Evolutionary conservation across 2,329 filamentous ascomycete genomes (phyloP).

Genomic region (Seiridium cupressi): DNA sequence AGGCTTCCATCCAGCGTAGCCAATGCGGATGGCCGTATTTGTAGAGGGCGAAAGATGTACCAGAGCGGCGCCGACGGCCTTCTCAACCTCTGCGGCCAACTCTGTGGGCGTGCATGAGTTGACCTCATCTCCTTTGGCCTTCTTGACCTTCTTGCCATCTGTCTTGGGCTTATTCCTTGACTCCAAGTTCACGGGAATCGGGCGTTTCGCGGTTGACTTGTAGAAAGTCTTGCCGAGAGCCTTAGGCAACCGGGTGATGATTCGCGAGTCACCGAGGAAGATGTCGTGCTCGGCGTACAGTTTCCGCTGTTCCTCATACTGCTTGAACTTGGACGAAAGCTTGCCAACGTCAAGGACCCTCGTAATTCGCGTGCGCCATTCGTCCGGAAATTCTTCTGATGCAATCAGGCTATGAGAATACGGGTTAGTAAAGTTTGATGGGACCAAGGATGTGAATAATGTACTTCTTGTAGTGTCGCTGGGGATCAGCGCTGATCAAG

Average conservation of each 20-base stretch:
- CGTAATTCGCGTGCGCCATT: constrained; percentile 65
- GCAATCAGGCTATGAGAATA: constrained; percentile 66
- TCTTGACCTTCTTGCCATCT: constrained; percentile 57
- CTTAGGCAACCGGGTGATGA: constrained; percentile 71
- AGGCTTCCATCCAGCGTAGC: constrained; percentile 69
- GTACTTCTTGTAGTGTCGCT: constrained; percentile 74
- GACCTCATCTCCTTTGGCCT: constrained; percentile 44
- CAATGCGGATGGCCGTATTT: constrained; percentile 79
- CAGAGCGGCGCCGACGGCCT: constrained; percentile 72
- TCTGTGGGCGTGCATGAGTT: constrained; percentile 57
- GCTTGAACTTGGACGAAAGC: constrained; percentile 77
- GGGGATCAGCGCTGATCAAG: constrained; percentile 68
- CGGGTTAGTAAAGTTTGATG: neutral
- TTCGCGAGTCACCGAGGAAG: constrained; percentile 89
- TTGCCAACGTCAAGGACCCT: constrained; percentile 81
- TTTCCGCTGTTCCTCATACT: constrained; percentile 84
- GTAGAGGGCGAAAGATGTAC: constrained; percentile 77
- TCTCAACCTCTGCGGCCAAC: constrained; percentile 78
- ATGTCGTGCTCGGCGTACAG: constrained; percentile 85
- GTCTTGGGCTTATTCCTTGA: constrained; percentile 57
- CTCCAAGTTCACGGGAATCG: constrained; percentile 75
- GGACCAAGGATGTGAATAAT: neutral
- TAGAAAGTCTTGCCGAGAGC: constrained; percentile 92
- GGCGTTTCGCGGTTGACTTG: constrained; percentile 77
- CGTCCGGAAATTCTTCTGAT: constrained; percentile 67